A percentile compares a stretch with the other conserved stretches of the same genome.
These are phyloP conservation scores for Neofusicoccum umdonicola DNA, from an alignment of 2,329 filamentous ascomycete species.

Conservation along the genomic window DNA sequence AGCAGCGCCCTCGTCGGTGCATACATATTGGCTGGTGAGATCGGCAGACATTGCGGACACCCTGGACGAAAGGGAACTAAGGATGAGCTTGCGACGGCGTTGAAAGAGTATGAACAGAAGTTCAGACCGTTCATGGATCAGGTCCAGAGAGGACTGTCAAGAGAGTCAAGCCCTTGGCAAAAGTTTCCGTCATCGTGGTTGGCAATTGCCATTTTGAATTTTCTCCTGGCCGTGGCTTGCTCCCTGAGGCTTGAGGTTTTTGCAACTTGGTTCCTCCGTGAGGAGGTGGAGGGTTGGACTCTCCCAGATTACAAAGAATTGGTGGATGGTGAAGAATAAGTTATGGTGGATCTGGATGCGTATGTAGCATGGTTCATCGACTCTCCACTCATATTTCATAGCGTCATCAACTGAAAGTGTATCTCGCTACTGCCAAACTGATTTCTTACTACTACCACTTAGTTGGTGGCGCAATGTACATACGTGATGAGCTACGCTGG, in stretches of 20 bases:
- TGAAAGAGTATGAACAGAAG: conserved; percentile 25
- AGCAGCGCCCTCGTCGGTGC: conserved; percentile 43
- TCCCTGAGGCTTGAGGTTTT: conserved; percentile 38
- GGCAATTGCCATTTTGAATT: conserved; percentile 34
- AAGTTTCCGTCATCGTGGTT: conserved; percentile 30
- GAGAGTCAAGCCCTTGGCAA: not conserved
- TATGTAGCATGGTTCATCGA: too few species aligned
- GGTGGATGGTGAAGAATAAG: not conserved
- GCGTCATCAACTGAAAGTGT: too few species aligned
- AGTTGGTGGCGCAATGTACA: too few species aligned
- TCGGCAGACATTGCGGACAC: conserved; percentile 13
- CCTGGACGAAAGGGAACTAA: not conserved
- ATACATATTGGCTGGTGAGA: conserved; percentile 25
- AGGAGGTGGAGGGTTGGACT: conserved; percentile 36
- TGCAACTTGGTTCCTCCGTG: conserved; percentile 30
- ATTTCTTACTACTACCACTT: too few species aligned
- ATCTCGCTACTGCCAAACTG: too few species aligned
- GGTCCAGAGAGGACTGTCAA: conserved; percentile 21
- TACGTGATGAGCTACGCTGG: too few species aligned
- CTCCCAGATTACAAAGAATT: conserved; percentile 39
- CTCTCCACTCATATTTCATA: too few species aligned
- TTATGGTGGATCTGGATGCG: too few species aligned
- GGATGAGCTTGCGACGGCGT: conserved; percentile 21
- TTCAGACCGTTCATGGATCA: conserved; percentile 24
- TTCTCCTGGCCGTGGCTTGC: conserved; percentile 29